phyloP scores from a whole-genome alignment of 2,329 filamentous ascomycete species.

The Cladosporium halotolerans region DNA sequence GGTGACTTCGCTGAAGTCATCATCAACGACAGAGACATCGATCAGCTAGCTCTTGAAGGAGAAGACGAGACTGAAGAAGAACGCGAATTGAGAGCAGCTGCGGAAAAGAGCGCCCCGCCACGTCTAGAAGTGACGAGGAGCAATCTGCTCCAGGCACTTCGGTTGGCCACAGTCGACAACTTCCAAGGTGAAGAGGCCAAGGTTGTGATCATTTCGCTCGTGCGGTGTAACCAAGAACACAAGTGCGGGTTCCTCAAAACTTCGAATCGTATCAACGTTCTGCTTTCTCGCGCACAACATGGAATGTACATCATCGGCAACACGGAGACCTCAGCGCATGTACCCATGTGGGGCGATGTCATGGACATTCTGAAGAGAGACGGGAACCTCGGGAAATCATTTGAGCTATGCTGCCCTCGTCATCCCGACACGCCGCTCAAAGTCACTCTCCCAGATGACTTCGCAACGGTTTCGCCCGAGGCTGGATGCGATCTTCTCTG shows the following conservation, averaged over 20 bases:
- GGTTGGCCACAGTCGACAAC: constrained; percentile 60
- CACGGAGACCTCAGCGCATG: constrained; percentile 55
- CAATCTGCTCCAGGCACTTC: constrained; percentile 44
- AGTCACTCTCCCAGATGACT: constrained; percentile 52
- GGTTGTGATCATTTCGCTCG: constrained; percentile 63
- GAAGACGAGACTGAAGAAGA: constrained; percentile 17
- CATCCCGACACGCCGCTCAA: constrained; percentile 50
- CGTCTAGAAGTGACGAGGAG: constrained; percentile 11
- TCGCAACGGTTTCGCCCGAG: constrained; percentile 51
- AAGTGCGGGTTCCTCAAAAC: constrained; percentile 63
- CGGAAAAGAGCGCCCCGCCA: background rate
- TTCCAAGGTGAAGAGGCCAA: constrained; percentile 74
- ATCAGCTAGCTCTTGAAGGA: constrained; percentile 38
- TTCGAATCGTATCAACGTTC: constrained; percentile 63
- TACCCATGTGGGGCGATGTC: constrained; percentile 60
- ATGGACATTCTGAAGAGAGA: constrained; percentile 44
- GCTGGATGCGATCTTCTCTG: constrained; percentile 55
- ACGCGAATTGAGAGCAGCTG: constrained; percentile 9
- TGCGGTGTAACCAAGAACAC: constrained; percentile 57
- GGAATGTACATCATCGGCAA: constrained; percentile 70
- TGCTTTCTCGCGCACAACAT: constrained; percentile 60
- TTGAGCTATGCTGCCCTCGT: constrained; percentile 56
- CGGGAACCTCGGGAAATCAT: constrained; percentile 43
- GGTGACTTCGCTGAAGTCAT: constrained; percentile 51
- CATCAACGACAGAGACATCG: constrained; percentile 56